phyloP scores from a whole-genome alignment of 495 filamentous ascomycete species.

The Lasiosphaeria miniovina region DNA sequence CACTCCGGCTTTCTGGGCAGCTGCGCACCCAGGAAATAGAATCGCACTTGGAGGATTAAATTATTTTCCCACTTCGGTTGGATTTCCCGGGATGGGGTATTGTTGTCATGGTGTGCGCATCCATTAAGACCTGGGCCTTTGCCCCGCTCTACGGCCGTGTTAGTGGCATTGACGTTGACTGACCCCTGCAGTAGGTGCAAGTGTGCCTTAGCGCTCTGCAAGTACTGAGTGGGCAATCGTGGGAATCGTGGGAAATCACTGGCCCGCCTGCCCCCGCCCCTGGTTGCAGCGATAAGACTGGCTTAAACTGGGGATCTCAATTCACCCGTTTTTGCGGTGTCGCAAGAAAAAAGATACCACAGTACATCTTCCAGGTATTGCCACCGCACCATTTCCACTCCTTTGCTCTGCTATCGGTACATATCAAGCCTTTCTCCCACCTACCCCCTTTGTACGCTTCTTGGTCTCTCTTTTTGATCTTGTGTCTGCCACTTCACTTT shows the following conservation, averaged over 20 bases:
- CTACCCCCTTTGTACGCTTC: constrained; percentile 1
- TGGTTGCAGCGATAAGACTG: constrained; percentile 16
- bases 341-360: constrained; percentile 20
- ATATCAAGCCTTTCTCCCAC: constrained; percentile 18
- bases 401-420: constrained; percentile 14
- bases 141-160: constrained; percentile 10
- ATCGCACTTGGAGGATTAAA: no score
- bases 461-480: constrained; percentile 15
- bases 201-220: constrained; percentile 25
- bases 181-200: constrained; percentile 12
- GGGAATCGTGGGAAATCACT: constrained; percentile 18
- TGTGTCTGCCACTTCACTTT: not conserved
- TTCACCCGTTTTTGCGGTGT: constrained; percentile 34
- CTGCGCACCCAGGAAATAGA: no score
- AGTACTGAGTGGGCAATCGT: constrained; percentile 13
- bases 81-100: constrained; percentile 11
- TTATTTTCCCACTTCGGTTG: not conserved
- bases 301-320: constrained; percentile 21
- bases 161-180: constrained; percentile 15
- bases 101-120: constrained; percentile 13
- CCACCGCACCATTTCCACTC: constrained; percentile 10
- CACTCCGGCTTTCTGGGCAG: no score
- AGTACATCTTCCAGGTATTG: constrained; percentile 14
- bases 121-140: not conserved
- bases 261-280: constrained; percentile 13